Evolutionary conservation across 164 flowering plant genomes (phyloP).

Genomic region (Saururus chinensis): DNA sequence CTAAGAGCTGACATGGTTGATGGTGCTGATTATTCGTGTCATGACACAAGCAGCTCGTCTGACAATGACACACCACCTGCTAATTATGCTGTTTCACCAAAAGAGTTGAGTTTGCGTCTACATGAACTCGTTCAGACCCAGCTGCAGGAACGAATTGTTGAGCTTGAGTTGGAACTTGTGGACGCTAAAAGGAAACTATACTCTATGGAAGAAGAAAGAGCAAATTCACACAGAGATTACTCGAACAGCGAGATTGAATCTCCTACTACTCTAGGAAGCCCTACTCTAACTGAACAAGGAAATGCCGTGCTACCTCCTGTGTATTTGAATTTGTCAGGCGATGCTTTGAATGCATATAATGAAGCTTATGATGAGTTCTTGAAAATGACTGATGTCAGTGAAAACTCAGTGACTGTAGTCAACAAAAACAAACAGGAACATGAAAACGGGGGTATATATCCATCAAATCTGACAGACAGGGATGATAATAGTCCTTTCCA

Average conservation of each 20-base stretch:
- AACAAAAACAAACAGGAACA: slow-evolving; percentile 2
- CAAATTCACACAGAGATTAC: slow-evolving; percentile 15
- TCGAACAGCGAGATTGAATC: slow-evolving; percentile 20
- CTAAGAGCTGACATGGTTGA: slow-evolving; percentile 32
- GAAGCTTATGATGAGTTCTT: slow-evolving; percentile 44
- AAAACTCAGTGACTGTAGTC: slow-evolving; percentile 10
- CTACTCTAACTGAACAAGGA: slow-evolving; percentile 10
- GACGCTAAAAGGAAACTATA: slow-evolving; percentile 39
- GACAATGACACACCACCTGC: slow-evolving; percentile 24
- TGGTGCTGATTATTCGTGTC: slow-evolving; percentile 19
- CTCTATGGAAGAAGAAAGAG: slow-evolving; percentile 25
- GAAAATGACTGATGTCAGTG: slow-evolving; percentile 28
- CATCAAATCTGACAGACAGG: slow-evolving; percentile 3
- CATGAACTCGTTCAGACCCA: slow-evolving; percentile 69
- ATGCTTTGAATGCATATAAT: slow-evolving; percentile 53
- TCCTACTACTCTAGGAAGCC: slow-evolving; percentile 19
- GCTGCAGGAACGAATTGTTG: slow-evolving; percentile 60
- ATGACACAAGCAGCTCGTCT: slow-evolving; percentile 24
- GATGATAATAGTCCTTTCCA: slow-evolving; percentile 6
- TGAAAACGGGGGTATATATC: neutral
- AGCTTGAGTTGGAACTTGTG: slow-evolving; percentile 64
- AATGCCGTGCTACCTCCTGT: slow-evolving; percentile 21
- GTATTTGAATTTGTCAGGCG: slow-evolving; percentile 49
- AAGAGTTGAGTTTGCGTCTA: slow-evolving; percentile 64
- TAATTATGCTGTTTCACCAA: slow-evolving; percentile 61